phyloP scores from a whole-genome alignment of 805 yeast species.

The Zygoascus ofunaensis region DNA sequence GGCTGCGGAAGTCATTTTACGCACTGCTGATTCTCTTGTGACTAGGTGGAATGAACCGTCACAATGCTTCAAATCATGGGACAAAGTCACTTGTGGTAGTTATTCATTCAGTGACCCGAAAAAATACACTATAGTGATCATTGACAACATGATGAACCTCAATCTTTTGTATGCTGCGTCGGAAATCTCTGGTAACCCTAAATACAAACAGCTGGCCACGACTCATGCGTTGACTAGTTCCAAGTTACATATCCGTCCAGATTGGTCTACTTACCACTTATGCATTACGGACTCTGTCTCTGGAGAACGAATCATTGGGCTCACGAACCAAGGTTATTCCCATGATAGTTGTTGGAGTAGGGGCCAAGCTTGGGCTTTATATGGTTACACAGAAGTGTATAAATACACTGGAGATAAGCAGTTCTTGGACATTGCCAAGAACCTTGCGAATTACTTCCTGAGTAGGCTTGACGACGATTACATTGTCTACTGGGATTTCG shows the following conservation, averaged over 20 bases:
- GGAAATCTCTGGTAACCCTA: constrained; percentile 22
- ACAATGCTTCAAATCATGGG: constrained; percentile 26
- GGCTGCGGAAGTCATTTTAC: constrained; percentile 18
- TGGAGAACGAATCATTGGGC: constrained; percentile 21
- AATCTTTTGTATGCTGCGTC: constrained; percentile 26
- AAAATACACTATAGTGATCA: constrained; percentile 26
- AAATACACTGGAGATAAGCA: constrained; percentile 21
- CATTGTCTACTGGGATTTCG: constrained; percentile 19
- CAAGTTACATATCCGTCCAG: constrained; percentile 16
- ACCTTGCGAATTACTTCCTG: constrained; percentile 22
- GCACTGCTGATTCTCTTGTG: constrained; percentile 26
- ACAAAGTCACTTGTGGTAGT: constrained; percentile 17
- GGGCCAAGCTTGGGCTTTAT: constrained; percentile 30
- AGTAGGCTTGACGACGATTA: constrained; percentile 23
- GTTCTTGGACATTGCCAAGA: constrained; percentile 24
- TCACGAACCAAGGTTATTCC: constrained; percentile 26
- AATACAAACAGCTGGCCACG: constrained; percentile 24
- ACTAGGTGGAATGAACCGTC: constrained; percentile 21
- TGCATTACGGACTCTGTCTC: constrained; percentile 21
- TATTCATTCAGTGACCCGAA: constrained; percentile 16
- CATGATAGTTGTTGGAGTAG: constrained; percentile 27
- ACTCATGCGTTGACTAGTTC: constrained; percentile 27
- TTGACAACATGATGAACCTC: constrained; percentile 23
- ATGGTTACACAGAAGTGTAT: constrained; percentile 26
- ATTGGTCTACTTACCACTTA: constrained; percentile 26